Base-by-base conservation (phyloP, 1,139 yeast genomes). In the Chernovozyma sophiae-reginae region DNA sequence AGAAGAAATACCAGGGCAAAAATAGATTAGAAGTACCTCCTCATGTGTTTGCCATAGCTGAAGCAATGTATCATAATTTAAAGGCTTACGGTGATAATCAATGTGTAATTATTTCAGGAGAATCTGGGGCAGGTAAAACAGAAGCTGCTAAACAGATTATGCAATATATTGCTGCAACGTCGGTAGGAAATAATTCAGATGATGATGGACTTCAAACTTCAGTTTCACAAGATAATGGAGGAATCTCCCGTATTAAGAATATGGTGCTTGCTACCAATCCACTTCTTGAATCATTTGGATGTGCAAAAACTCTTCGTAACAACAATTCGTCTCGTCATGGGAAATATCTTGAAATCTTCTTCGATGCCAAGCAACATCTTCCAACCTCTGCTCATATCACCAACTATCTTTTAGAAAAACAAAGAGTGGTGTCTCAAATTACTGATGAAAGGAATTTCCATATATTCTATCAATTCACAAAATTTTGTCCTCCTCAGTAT, bases 241-340 rank as follows among this genome's bases (percentile, higher is more conserved):
- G 63, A 60, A 92, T 94, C 54, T 79, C 86, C 45, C 81, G 81
- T 52, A 90, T 92, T 60, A 92, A 90, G 58, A 97, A 92, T 56
- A 92, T 92, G 95, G 98, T 94, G 11, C 72, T 94, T 46, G 98
- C 99, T 22, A 94, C 98, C 2, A 94, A 94, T 56, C 99, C 99
- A 3, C 68, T 94, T 41, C 73, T 94, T 52, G 99, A 94, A 61
- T 84, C 97, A 0, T 92, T 94, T 64, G 99, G 99, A 16, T 94
- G 98, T 73, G 98, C 99, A 13, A 94, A 92, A 60, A 94, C 99
- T 0, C 72, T 94, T 53, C 77, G 98, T 58, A 94, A 94, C 60
- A 87, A 94, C 64, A 94, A 94, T 62, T 87, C 97, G 17, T 90
- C 97, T 13, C 79, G 99, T 57, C 98, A 92, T 62, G 99, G 99